Percentiles rank a stretch among this genome's conserved stretches.
phyloP scores from a whole-genome alignment of 331 rosid species.

The Dryas integrifolia region DNA sequence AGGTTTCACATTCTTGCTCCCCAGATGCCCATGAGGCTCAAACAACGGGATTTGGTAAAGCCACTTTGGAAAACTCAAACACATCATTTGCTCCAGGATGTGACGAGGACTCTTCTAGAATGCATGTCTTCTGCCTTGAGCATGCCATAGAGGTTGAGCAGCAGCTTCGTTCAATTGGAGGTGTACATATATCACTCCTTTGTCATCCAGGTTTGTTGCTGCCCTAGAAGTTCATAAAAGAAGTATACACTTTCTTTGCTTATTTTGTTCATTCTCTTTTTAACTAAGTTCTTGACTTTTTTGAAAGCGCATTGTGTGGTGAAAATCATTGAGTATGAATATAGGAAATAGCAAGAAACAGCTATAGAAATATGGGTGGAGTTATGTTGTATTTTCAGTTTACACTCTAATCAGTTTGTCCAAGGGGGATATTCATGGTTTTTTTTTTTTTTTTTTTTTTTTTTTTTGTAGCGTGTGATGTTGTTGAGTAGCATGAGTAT shows the following conservation, averaged over 20 bases:
- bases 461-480: neutral
- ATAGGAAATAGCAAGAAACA: neutral
- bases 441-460: neutral
- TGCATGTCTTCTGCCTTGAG: conserved; percentile 90
- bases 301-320: neutral
- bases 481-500: neutral
- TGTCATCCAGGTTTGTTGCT: conserved; percentile 81
- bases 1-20: conserved; percentile 38
- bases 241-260: neutral
- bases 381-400: neutral
- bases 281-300: neutral
- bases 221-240: neutral
- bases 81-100: conserved; percentile 44
- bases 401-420: neutral
- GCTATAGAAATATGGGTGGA: neutral
- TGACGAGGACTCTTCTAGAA: conserved; percentile 76
- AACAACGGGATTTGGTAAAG: conserved; percentile 39
- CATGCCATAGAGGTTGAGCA: conserved; percentile 81
- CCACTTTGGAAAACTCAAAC: conserved; percentile 33
- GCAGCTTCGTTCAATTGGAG: conserved; percentile 78
- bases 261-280: neutral
- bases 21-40: conserved; percentile 40
- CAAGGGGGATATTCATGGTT: neutral
- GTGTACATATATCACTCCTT: conserved; percentile 64
- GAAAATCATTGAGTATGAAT: neutral